A percentile compares a stretch with the other conserved stretches of the same genome.
Evolutionary conservation across 257 asterid genomes (phyloP).

Genomic region (Capsicum rhomboideum): DNA sequence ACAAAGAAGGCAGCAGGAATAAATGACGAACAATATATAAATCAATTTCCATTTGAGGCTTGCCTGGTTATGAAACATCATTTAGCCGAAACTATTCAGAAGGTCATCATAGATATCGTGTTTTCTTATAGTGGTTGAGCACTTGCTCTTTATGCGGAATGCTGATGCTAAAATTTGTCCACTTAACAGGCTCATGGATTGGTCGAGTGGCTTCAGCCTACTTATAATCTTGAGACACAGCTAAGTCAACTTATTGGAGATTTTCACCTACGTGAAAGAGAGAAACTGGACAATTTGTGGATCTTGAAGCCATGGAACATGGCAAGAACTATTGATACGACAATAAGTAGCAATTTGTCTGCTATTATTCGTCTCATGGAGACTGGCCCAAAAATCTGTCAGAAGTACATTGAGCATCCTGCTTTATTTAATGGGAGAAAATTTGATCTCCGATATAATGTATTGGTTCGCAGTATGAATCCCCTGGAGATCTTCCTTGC

Average conservation of each 20-base stretch:
- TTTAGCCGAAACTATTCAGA: constrained; percentile 80
- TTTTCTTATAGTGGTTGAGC: constrained; percentile 3
- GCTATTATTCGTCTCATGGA: constrained; percentile 96
- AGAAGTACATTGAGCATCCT: constrained; percentile 95
- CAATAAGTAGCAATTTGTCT: constrained; percentile 65
- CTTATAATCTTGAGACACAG: constrained; percentile 93
- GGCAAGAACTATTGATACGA: constrained; percentile 97
- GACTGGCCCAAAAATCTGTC: constrained; percentile 95
- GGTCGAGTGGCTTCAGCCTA: constrained; percentile 90
- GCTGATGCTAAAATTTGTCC: constrained; percentile 13
- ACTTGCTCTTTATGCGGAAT: neutral
- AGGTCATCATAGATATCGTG: constrained; percentile 34
- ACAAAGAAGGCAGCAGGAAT: constrained; percentile 68
- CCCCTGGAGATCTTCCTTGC: constrained; percentile 81
- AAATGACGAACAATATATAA: constrained; percentile 63
- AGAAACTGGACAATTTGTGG: constrained; percentile 72
- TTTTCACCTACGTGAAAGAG: constrained; percentile 51
- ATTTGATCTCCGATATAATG: constrained; percentile 87
- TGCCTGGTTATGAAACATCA: constrained; percentile 97
- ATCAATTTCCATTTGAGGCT: constrained; percentile 97
- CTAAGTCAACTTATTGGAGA: constrained; percentile 78
- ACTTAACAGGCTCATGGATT: constrained; percentile 68
- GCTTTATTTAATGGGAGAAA: constrained; percentile 81
- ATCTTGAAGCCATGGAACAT: constrained; percentile 98
- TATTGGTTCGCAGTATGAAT: constrained; percentile 65